Percentiles rank a stretch among this genome's conserved stretches.
Conservation (phyloP, 495 filamentous ascomycete species). For the Parachaetomium inaequale region DNA sequence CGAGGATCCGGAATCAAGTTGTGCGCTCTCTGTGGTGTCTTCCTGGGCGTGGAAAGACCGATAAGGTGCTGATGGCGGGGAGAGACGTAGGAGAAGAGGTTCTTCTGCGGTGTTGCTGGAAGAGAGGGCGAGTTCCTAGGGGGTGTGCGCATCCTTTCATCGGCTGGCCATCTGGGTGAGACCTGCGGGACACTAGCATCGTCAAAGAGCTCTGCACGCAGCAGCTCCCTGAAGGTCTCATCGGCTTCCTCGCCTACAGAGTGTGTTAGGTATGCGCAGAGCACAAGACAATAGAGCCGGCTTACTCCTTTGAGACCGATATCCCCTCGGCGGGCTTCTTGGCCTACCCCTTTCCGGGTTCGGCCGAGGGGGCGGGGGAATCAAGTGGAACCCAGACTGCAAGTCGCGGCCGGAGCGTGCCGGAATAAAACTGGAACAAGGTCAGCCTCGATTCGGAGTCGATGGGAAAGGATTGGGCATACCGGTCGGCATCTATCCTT, state of each 20-base stretch:
- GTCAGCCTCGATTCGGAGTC: constrained; percentile 24
- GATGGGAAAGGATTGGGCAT: constrained; percentile 19
- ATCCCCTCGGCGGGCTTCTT: constrained; percentile 50
- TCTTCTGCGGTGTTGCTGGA: constrained; percentile 94
- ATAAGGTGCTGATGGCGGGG: constrained; percentile 65
- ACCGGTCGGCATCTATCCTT: constrained; percentile 81
- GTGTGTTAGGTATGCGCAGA: constrained; percentile 39
- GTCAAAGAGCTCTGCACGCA: constrained; percentile 89
- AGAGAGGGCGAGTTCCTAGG: constrained; percentile 62
- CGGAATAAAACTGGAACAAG: constrained; percentile 75
- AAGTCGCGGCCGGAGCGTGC: constrained; percentile 91
- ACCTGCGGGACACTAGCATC: constrained; percentile 80
- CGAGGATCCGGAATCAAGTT: constrained; percentile 79
- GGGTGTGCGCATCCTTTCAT: constrained; percentile 62
- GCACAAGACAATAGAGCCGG: background rate
- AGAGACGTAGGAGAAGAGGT: constrained; percentile 89
- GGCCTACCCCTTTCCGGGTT: constrained; percentile 8
- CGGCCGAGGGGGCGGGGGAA: constrained; percentile 77
- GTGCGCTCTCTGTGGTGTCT: constrained; percentile 83
- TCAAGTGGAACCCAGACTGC: constrained; percentile 81
- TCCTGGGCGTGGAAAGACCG: constrained; percentile 75
- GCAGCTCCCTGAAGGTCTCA: constrained; percentile 78
- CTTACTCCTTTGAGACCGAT: constrained; percentile 91
- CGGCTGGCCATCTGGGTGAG: constrained; percentile 61
- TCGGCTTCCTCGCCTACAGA: constrained; percentile 89